Evolutionary conservation across 2,329 filamentous ascomycete species (phyloP), one percentile per base, ranked within the genome.

Genomic region (Chaetomium sp.): DNA sequence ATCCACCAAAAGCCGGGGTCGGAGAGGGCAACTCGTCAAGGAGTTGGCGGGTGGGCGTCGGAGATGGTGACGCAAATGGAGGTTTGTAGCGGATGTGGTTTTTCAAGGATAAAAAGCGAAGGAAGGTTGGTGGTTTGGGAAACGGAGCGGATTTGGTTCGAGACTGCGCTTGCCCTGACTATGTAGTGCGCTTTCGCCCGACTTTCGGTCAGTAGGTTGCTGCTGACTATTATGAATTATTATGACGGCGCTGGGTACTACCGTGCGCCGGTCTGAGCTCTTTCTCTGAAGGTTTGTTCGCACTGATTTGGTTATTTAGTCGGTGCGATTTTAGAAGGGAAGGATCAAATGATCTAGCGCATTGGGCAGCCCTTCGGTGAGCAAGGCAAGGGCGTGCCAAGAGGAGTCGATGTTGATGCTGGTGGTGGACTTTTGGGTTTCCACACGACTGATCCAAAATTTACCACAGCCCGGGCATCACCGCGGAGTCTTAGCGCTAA

Each of bases 341-440:
- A 58, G 57, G 51, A 31, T 66, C 57, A 33, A 53, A 51, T 38
- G 51, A 59, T 54, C 38, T 42, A 57, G 45, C 53, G 38, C 47
- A 56, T 62, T 60, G 38, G 53, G 42, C n/a, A 31, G 55, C 16
- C 33, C 29, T 54, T 60, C 13, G 58, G 47, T 49, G 50, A 60
- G 45, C 45, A 60, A 53, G 53, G 63, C 63, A 67, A 66, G 51
- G 55, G 49, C 25, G 55, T 60, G 66, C 62, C 62, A 67, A 68
- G 65, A 62, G 60, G 57, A 61, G 64, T 62, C 62, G 64, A 66
- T 68, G 63, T 58, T 57, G 64, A 55, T 58, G 58, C 33, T 59
- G 65, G 53, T 54, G 58, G 63, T 54, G 58, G 63, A 25, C 45
- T 57, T 57, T 62, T 66, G 59, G 31, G 47, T 62, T 66, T 62